Conservation (phyloP, 1,284 basidiomycete genomes). For the Microbotryum violaceum region DNA sequence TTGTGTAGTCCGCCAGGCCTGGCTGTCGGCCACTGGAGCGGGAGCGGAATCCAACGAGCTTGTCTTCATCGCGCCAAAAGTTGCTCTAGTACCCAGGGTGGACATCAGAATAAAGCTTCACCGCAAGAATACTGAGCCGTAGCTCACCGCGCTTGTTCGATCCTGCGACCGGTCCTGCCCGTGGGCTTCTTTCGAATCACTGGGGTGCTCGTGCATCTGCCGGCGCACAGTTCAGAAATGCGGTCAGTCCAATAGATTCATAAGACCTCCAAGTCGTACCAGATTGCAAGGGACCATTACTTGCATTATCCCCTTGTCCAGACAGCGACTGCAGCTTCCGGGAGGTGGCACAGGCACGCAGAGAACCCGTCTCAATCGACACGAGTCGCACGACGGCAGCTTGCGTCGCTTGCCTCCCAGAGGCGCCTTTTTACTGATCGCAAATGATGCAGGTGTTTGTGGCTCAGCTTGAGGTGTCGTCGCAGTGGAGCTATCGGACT, state of each 20-base stretch:
- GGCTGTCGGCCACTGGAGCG: conserved; percentile 19
- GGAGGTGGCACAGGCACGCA: conserved; percentile 21
- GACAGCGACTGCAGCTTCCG: conserved; percentile 15
- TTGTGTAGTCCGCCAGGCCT: conserved; percentile 6
- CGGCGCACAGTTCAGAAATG: not conserved
- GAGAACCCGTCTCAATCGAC: conserved; percentile 18
- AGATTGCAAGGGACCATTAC: not conserved
- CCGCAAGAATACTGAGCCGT: not conserved
- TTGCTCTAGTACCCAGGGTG: conserved; percentile 1
- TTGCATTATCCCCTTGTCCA: conserved; percentile 22
- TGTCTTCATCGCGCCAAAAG: conserved; percentile 20
- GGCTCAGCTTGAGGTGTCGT: too few species aligned
- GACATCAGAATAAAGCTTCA: too few species aligned
- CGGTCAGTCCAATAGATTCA: not conserved
- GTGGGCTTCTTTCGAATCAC: conserved; percentile 17
- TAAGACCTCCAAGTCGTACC: not conserved
- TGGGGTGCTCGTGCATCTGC: conserved; percentile 19
- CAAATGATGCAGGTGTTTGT: too few species aligned
- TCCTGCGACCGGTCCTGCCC: conserved; percentile 15
- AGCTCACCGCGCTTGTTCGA: conserved; percentile 21
- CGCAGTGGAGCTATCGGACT: too few species aligned
- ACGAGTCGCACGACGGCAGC: conserved; percentile 15
- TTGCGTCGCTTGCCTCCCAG: not conserved
- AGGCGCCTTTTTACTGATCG: too few species aligned
- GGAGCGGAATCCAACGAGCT: conserved; percentile 12